Evolutionary conservation across 1,139 yeast species (phyloP), one percentile per base, ranked within the genome.

Genomic region (Sporopachydermia cereana): DNA sequence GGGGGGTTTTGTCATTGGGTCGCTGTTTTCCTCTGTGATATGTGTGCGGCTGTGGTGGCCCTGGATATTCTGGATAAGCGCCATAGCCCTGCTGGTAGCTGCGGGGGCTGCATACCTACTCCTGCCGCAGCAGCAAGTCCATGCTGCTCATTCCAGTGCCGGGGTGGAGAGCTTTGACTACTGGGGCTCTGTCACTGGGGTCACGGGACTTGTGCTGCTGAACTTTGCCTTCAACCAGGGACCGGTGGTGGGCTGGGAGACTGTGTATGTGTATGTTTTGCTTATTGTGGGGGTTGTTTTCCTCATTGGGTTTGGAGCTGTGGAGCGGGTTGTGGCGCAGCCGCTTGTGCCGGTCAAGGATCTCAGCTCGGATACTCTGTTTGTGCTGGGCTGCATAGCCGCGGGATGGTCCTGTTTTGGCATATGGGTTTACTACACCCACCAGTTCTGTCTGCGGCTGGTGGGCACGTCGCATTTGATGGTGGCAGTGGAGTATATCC

Each of bases 371-470:
- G 69, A 70, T 21, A 69, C 72, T 1, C 67, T 68, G 1, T 63
- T 69, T 47, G 71, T 76, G 2, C 60, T 77, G 23, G 69, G 64
- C 2, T 71, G 77, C 52, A 66, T 76, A 23, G 71, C 70, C 2
- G 68, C 74, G 1, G 82, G 82, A 0, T 77, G 82, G 82, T 67
- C 77, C 2, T 68, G 77, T 51, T 77, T 77, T 57, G 82, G 82
- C 1, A 60, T 75, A 25, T 77, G 80, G 80, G 50, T 74, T 18
- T 74, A 58, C 50, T 76, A 74, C 55, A 54, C 61, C 9, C 63
- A 66, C 54, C 63, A 67, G 49, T 64, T 69, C 58, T 50, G 65
- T 4, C 51, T 58, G 20, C 52, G 53, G 5, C 55, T 72, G 1
- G 68, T 71, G 36, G 49, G 54, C 0, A 49, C 52, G 24, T 51